phyloP scores from a whole-genome alignment of 306 rosid genomes.

The Echinosophora koreensis region DNA sequence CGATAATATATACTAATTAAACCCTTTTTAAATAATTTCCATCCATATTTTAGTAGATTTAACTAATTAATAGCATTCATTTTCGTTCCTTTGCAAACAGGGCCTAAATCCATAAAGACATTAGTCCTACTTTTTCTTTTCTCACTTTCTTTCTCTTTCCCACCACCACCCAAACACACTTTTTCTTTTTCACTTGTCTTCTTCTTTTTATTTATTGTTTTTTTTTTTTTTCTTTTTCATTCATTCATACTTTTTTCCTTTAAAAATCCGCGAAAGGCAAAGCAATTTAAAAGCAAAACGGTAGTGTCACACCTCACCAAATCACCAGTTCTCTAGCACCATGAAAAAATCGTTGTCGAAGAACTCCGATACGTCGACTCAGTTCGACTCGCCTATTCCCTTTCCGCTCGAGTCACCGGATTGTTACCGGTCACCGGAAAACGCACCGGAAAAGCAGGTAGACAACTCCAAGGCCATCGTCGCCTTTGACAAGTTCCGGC shows the following conservation, averaged over 20 bases:
- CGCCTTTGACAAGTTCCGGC: slow-evolving; percentile 50
- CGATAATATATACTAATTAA: too few species aligned
- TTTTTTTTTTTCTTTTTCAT: too few species aligned
- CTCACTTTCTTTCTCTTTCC: slow-evolving; percentile 43
- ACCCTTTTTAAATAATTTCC: too few species aligned
- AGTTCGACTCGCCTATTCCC: slow-evolving; percentile 59
- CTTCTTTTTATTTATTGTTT: neutral
- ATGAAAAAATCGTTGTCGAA: slow-evolving; percentile 75
- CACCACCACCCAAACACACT: slow-evolving; percentile 51
- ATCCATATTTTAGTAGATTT: too few species aligned
- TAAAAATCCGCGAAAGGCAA: slow-evolving; percentile 38
- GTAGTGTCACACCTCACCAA: slow-evolving; percentile 2
- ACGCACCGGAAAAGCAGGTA: slow-evolving; percentile 51
- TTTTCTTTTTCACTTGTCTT: slow-evolving; percentile 16
- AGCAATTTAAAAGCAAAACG: slow-evolving; percentile 44
- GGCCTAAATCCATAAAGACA: too few species aligned
- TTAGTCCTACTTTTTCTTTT: slow-evolving; percentile 7
- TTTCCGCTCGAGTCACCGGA: slow-evolving; percentile 64
- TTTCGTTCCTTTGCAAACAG: too few species aligned
- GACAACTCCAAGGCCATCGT: slow-evolving; percentile 71
- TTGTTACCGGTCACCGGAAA: slow-evolving; percentile 55
- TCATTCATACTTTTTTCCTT: neutral
- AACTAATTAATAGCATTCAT: too few species aligned
- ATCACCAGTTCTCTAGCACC: neutral
- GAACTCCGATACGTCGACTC: slow-evolving; percentile 63